phyloP scores from a whole-genome alignment of 306 rosid species.

The Medicago truncatula region MtrunA17r5.0-ANR NC_053048.1:51893501-51894000 shows the following conservation, averaged over 20 bases:
- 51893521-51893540: constrained; percentile 89
- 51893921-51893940: constrained; percentile 38
- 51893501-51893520: constrained; percentile 93
- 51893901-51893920: constrained; percentile 36
- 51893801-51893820: constrained; percentile 93
- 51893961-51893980: constrained; percentile 19
- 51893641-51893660: constrained; percentile 88
- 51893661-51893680: constrained; percentile 88
- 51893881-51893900: constrained; percentile 81
- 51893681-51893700: constrained; percentile 87
- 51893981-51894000: constrained; percentile 12
- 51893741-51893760: constrained; percentile 80
- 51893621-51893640: constrained; percentile 89
- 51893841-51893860: too few species aligned
- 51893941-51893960: constrained; percentile 5
- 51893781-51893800: constrained; percentile 96
- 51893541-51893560: constrained; percentile 87
- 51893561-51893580: constrained; percentile 90
- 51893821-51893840: constrained; percentile 66
- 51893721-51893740: constrained; percentile 92
- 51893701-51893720: constrained; percentile 85
- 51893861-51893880: too few species aligned
- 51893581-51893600: constrained; percentile 85
- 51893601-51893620: constrained; percentile 88
- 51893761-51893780: constrained; percentile 88